Base-by-base conservation (phyloP, 2,329 filamentous ascomycete genomes). In the Stemphylium beticola region DNA sequence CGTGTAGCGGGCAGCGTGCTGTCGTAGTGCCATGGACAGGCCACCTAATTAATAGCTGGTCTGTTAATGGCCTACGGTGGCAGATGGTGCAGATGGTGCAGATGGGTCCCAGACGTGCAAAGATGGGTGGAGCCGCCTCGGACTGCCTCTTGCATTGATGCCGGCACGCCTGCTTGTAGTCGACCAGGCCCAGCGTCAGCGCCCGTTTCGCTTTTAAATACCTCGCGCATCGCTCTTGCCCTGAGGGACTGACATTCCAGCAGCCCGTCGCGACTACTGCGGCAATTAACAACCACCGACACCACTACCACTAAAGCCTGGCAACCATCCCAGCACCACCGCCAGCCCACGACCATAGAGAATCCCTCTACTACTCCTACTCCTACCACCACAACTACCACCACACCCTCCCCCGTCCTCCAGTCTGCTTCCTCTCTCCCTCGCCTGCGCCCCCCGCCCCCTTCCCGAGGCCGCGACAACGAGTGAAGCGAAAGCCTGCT, bases 141-240 rank as follows among this genome's bases (percentile, higher is more conserved):
- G 53, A 53, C 49, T 59, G 52, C 56, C 52, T 55, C 48, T 55
- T 52, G 48, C 44, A 46, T 50, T 54, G 49, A 49, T 54, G 52
- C 55, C 52, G 55, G 58, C 40, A 56, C 52, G 46, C 49, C 49
- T 57, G 47, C 43, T 31, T 50, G 55, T 58, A 53, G 55, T 50
- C 51, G 49, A 57, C 55, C 54, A 50, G 55, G 24, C 49, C 54
- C 47, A 61, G 60, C 60, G 61, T 56, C 60, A 61, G 64, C 59
- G 38, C 52, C 41, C 56, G 62, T 47, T 50, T 52, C 51, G 55
- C 54, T 63, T 58, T 70, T 66, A 68, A 67, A 68, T 67, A 66
- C 55, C 53, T 61, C 60, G 54, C 61, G 61, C 58, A 53, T 46
- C 60, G 57, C 65, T 66, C 49, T 46, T 54, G 54, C 56, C 58